Base-by-base conservation (phyloP, 306 rosid species). In the Abrus precatorius region DNA sequence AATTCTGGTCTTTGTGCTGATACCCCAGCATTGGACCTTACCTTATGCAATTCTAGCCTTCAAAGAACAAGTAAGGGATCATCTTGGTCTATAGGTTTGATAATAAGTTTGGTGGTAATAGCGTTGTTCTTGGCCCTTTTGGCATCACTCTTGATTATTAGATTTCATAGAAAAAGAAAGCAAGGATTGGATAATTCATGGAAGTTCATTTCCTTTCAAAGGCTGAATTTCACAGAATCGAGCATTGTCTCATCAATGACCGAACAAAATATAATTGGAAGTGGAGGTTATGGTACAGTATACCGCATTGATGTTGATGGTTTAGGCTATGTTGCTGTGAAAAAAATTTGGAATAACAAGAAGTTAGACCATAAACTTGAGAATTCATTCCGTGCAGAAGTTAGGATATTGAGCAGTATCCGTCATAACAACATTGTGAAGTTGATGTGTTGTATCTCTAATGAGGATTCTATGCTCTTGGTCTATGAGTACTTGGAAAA, bases 1-100 rank as follows among this genome's bases (percentile, higher is more conserved):
- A 91, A 95, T 84, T 72, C 87, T 28, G 89, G 87, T 52, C 97
- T 95, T 1, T 92, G 95, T 68, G 60, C 90, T 3, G 88, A 70
- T 52, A 69, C 53, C 9, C 32, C 52, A 10, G 28, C 45, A 44
- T 33, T 83, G 27, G 84, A 86, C 65, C 72, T 91, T 49, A 47
- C 75, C 6, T 47, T 27, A 20, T 92, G 97, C 86, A 54, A 83
- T 79, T 85, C 77, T 49, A 48, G 76, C 30, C 28, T 55, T 47
- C 73, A 11, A 63, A 81, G 66, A 6, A 52, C 76, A 30, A 70
- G 82, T 50, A 91, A 86, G 65, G 14, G 80, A 43, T 84, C 91
- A 40, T 72, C 92, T 2, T 76, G 66, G 28, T 84, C 86, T 77
- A 79, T 87, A 80, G 88, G 85, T 53, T 83, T 90, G 86, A 80